Base-by-base conservation (phyloP, 2,329 filamentous ascomycete genomes). In the Colletotrichum neosansevieriae region DNA sequence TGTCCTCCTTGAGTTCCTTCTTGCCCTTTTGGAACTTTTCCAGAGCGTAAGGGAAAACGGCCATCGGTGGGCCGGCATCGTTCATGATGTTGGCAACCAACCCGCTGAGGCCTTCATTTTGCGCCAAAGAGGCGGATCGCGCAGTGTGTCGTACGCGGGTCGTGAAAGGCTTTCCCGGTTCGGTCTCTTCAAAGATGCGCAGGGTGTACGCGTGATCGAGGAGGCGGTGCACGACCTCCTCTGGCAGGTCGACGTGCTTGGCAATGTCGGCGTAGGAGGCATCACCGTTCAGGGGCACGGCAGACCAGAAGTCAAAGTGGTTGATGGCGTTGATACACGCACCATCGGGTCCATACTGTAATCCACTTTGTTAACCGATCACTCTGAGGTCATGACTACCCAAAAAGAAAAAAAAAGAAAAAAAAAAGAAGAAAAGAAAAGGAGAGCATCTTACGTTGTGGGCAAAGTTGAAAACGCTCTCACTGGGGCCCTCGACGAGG, bases 241-340 rank as follows among this genome's bases (percentile, higher is more conserved):
- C 71, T 0, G 81, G 82, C 3, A 83, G 79, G 15, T 74, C 72
- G 2, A 77, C 76, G 34, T 77, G 73, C 32, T 76, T 70, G 15
- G 82, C 76, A 17, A 84, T 80, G 11, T 82, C 79, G 4, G 73
- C 68, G 61, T 81, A 81, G 3, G 82, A 81, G 6, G 83, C 82
- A 3, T 79, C 76, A 15, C 82, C 83, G 24, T 81, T 76, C 1
- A 86, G 59, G 3, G 85, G 84, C 6, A 88, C 83, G 5, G 82
- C 80, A 11, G 79, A 76, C 82, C 83, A 86, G 72, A 87, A 85
- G 71, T 86, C 76, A 72, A 86, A 86, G 70, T 83, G 77, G 72
- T 86, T 86, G 15, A 86, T 75, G 13, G 84, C 75, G 70, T 84
- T 84, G 42, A 86, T 77, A 11, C 75, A 72, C 6, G 81, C 77